phyloP scores from a whole-genome alignment of 164 flowering plant genomes.

The Stephania yunnanensis region DNA sequence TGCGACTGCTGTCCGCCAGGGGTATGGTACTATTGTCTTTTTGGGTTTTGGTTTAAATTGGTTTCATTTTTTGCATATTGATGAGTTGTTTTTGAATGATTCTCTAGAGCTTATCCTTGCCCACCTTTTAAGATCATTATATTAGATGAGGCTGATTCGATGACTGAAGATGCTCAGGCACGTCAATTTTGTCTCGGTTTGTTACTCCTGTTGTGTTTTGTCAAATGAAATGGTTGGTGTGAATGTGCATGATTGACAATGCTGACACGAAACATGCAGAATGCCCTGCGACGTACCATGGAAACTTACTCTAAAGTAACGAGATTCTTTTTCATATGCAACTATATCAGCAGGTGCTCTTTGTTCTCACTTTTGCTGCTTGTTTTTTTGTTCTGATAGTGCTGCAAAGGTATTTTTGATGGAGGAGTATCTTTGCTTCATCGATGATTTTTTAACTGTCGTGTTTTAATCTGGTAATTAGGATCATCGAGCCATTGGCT shows the following conservation, averaged over 20 bases:
- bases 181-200: constrained; percentile 7
- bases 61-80: constrained; percentile 1
- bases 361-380: background rate
- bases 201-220: background rate
- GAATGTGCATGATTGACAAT: background rate
- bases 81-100: constrained; percentile 4
- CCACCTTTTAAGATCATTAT: constrained; percentile 92
- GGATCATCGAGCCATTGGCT: constrained; percentile 98
- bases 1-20: constrained; percentile 57
- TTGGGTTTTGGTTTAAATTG: background rate
- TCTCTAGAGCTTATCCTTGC: constrained; percentile 70
- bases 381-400: background rate
- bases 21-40: constrained; percentile 31
- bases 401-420: background rate
- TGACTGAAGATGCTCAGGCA: constrained; percentile 99
- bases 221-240: background rate
- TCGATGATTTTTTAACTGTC: constrained; percentile 1
- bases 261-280: constrained; percentile 33
- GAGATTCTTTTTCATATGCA: constrained; percentile 90
- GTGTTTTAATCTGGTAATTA: constrained; percentile 15
- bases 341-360: constrained; percentile 89
- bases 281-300: constrained; percentile 95
- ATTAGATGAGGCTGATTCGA: constrained; percentile 97
- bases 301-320: constrained; percentile 97
- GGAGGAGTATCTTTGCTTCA: background rate